phyloP scores from a whole-genome alignment of 1,284 basidiomycete genomes.

The Moniliella sp. region DNA sequence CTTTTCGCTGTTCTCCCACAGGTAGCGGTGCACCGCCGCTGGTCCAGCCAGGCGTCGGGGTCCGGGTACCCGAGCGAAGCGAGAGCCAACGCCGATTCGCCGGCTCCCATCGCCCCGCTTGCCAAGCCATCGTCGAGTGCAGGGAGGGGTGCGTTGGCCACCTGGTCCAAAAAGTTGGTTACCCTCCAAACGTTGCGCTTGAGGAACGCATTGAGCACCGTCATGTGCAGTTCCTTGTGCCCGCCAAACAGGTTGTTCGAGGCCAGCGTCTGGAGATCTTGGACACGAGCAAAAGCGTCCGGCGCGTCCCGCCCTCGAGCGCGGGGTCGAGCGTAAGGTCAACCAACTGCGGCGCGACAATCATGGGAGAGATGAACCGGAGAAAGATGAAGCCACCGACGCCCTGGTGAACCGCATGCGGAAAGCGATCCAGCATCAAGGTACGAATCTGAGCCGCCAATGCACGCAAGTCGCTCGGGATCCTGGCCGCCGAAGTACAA shows the following conservation, averaged over 20 bases:
- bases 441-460: constrained; percentile 23
- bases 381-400: constrained; percentile 27
- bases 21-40: too few species aligned
- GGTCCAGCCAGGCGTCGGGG: too few species aligned
- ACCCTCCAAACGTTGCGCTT: constrained; percentile 27
- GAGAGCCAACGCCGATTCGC: too few species aligned
- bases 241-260: constrained; percentile 23
- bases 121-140: background rate
- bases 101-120: too few species aligned
- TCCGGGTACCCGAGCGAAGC: too few species aligned
- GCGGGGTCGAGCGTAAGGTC: constrained; percentile 22
- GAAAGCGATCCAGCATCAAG: constrained; percentile 20
- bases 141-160: constrained; percentile 9
- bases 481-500: constrained; percentile 20
- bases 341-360: constrained; percentile 24
- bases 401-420: constrained; percentile 21
- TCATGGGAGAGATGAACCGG: constrained; percentile 23
- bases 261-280: constrained; percentile 26
- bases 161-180: constrained; percentile 20
- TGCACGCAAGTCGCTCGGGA: constrained; percentile 22
- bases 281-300: constrained; percentile 20
- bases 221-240: constrained; percentile 29
- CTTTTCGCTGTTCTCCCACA: too few species aligned
- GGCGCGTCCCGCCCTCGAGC: constrained; percentile 14
- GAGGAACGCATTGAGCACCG: constrained; percentile 21